phyloP scores from a whole-genome alignment of 73 alveolate species.

The Uronychia setigera region DNA sequence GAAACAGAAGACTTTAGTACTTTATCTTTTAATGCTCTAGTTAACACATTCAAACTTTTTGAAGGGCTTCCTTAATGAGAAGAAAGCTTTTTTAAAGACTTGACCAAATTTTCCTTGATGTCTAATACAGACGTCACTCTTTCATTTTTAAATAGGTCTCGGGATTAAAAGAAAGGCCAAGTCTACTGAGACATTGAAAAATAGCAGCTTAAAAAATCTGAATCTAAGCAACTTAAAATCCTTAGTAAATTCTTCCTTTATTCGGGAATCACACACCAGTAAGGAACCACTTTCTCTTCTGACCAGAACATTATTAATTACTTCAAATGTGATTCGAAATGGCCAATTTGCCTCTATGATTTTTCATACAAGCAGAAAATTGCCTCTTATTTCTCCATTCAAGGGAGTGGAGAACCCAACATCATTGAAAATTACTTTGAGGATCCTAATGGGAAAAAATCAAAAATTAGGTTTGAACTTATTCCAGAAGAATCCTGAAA shows the following conservation, averaged over 20 bases:
- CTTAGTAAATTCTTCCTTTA: slow-evolving; percentile 38
- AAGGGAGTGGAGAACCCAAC: not conserved
- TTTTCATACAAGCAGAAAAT: slow-evolving; percentile 40
- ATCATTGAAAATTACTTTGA: slow-evolving; percentile 25
- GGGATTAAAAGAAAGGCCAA: slow-evolving; percentile 9
- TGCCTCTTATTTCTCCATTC: slow-evolving; percentile 19
- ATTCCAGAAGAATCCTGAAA: not conserved
- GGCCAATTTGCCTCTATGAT: slow-evolving; percentile 68
- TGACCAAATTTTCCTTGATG: slow-evolving; percentile 1
- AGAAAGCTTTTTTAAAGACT: slow-evolving; percentile 4
- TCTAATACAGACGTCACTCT: slow-evolving; percentile 7
- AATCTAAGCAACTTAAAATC: slow-evolving; percentile 6
- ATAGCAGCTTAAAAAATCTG: slow-evolving; percentile 7
- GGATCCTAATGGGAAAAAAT: not conserved
- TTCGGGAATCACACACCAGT: slow-evolving; percentile 26
- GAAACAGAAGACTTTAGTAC: slow-evolving; percentile 35
- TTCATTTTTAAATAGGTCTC: too few species aligned
- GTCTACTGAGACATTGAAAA: slow-evolving; percentile 21
- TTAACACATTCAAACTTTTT: not conserved
- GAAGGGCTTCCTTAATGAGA: slow-evolving; percentile 11
- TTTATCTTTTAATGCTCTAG: slow-evolving; percentile 14
- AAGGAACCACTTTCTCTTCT: slow-evolving; percentile 7
- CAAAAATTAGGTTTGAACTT: not conserved
- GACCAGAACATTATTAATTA: slow-evolving; percentile 23
- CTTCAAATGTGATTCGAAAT: slow-evolving; percentile 30